Conservation (phyloP, 179 eudicot species). For the Drosera spatulata region DNA sequence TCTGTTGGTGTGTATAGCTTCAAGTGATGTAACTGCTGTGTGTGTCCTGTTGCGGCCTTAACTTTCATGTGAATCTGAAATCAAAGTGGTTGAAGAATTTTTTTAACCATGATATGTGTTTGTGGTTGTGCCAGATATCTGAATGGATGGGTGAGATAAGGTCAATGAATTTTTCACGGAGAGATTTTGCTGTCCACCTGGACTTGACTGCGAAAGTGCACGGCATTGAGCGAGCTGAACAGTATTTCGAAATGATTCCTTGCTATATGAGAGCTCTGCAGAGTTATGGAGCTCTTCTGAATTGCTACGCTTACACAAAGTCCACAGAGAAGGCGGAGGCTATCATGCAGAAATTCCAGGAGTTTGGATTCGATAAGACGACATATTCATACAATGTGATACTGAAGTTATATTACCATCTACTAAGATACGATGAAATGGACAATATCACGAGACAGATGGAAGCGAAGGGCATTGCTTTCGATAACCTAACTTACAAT, state of each 20-base stretch:
- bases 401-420: slow-evolving; percentile 27
- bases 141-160: slow-evolving; percentile 13
- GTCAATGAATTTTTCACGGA: slow-evolving; percentile 1
- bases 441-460: slow-evolving; percentile 32
- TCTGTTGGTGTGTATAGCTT: too few relatives aligned
- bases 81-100: too few relatives aligned
- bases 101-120: too few relatives aligned
- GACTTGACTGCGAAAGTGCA: slow-evolving; percentile 10
- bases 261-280: slow-evolving; percentile 3
- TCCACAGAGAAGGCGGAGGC: slow-evolving; percentile 15
- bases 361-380: slow-evolving; percentile 11
- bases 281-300: slow-evolving; percentile 11
- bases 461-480: slow-evolving; percentile 29
- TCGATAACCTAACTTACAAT: slow-evolving; percentile 18
- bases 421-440: slow-evolving; percentile 26
- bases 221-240: slow-evolving; percentile 14
- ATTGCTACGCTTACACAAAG: slow-evolving; percentile 7
- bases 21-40: too few relatives aligned
- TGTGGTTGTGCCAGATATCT: slow-evolving; percentile 6
- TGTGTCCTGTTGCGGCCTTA: too few relatives aligned
- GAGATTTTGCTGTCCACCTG: slow-evolving; percentile 8
- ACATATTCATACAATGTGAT: slow-evolving; percentile 28
- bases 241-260: slow-evolving; percentile 10
- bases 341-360: slow-evolving; percentile 28
- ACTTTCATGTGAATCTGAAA: too few relatives aligned